These are phyloP conservation scores for Mayamaea pseudoterrestris DNA, from an alignment of 108 stramenopile genomes.

Conservation along the genomic window DNA sequence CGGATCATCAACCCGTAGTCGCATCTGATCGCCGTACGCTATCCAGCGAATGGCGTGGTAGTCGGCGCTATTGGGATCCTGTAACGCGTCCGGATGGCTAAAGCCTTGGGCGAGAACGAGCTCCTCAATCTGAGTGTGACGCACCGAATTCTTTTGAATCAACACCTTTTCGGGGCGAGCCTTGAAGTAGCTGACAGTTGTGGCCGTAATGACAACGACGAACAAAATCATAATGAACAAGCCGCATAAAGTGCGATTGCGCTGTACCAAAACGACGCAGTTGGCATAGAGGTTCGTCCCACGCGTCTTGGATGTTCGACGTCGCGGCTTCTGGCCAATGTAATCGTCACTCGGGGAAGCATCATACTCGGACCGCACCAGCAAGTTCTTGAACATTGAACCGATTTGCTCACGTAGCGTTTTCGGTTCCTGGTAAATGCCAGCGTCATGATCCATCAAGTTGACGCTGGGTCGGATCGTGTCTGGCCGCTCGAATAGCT, in stretches of 20 bases:
- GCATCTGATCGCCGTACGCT: slow-evolving; percentile 17
- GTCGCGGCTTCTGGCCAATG: neutral
- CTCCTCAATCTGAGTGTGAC: slow-evolving; percentile 9
- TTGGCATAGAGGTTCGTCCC: neutral
- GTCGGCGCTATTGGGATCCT: neutral
- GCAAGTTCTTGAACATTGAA: neutral
- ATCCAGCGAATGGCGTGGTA: slow-evolving; percentile 9
- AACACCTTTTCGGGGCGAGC: neutral
- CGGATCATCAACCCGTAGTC: slow-evolving; percentile 4
- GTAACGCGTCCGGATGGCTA: slow-evolving; percentile 6
- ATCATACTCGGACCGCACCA: neutral
- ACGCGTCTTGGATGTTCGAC: neutral
- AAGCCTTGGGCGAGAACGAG: slow-evolving; percentile 9
- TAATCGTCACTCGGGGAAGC: neutral
- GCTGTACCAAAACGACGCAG: neutral
- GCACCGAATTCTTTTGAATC: slow-evolving; percentile 2
- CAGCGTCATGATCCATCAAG: slow-evolving; percentile 10
- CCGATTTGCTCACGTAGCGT: neutral
- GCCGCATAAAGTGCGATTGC: neutral
- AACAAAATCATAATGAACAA: neutral
- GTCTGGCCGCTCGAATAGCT: too few relatives aligned
- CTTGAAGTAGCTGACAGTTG: neutral
- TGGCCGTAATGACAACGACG: neutral
- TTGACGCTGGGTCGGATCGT: neutral
- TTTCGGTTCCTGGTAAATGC: slow-evolving; percentile 3